Percentiles rank a stretch among this genome's conserved stretches.
Conservation (phyloP, 2,329 filamentous ascomycete species). For the Arthrobotrys conoides region DNA sequence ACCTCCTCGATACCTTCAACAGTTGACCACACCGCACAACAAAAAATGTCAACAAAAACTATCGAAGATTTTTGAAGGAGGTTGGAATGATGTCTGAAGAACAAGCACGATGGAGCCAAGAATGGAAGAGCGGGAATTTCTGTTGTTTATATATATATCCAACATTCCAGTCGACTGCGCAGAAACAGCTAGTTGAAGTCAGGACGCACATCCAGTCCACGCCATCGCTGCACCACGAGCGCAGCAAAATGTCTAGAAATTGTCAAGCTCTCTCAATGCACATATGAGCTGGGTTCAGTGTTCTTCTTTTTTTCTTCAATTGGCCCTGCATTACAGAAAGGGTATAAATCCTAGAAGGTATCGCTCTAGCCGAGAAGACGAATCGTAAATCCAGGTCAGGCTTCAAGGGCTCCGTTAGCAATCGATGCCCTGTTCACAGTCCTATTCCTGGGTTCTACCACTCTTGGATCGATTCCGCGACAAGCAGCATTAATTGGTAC, state of each 20-base stretch:
- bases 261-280: constrained; percentile 18
- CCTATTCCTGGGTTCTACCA: not conserved
- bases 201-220: constrained; percentile 18
- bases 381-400: not conserved
- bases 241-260: constrained; percentile 3
- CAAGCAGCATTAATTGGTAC: not conserved
- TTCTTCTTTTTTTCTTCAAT: not conserved
- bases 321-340: not conserved
- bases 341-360: constrained; percentile 4
- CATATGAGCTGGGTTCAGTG: constrained; percentile 8
- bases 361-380: constrained; percentile 6
- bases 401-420: not conserved
- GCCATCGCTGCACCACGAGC: constrained; percentile 36
- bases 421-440: constrained; percentile 9
- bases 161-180: constrained; percentile 33
- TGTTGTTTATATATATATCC: constrained; percentile 36
- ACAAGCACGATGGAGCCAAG: constrained; percentile 29
- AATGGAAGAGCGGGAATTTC: constrained; percentile 46
- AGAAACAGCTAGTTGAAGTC: constrained; percentile 30
- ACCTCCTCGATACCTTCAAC: not conserved
- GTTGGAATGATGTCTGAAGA: constrained; percentile 20
- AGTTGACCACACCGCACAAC: too few species aligned
- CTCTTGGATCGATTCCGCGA: constrained; percentile 5
- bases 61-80: not conserved
- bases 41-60: not conserved